Percentiles rank a stretch among this genome's conserved stretches.
Conservation (phyloP, 2,329 filamentous ascomycete species). For the Waltergamsia citrina region DNA sequence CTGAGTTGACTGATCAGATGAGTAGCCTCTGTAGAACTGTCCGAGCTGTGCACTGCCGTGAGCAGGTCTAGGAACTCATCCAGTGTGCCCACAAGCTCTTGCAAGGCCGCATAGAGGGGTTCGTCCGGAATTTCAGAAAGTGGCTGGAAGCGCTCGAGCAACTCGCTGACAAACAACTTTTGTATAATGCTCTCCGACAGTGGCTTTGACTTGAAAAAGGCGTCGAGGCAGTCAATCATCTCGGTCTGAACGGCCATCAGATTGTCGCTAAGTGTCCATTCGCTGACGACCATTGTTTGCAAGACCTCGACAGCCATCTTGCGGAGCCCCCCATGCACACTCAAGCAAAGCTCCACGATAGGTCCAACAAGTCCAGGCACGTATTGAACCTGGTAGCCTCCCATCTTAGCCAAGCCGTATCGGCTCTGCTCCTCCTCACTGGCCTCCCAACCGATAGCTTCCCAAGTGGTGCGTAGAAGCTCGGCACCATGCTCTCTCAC, state of each 20-base stretch:
- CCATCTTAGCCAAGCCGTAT: constrained; percentile 76
- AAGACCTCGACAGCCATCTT: constrained; percentile 87
- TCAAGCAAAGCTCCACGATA: constrained; percentile 88
- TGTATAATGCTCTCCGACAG: constrained; percentile 83
- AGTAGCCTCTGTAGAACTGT: constrained; percentile 62
- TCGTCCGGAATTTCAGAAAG: constrained; percentile 60
- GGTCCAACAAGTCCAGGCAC: constrained; percentile 85
- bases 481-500: constrained; percentile 87
- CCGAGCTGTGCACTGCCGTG: constrained; percentile 77
- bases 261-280: constrained; percentile 94
- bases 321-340: constrained; percentile 85
- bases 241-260: constrained; percentile 87
- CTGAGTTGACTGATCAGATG: constrained; percentile 81
- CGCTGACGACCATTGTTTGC: constrained; percentile 96
- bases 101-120: constrained; percentile 65
- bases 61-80: constrained; percentile 88
- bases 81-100: constrained; percentile 71
- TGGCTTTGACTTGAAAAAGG: constrained; percentile 80
- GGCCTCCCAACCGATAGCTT: constrained; percentile 94
- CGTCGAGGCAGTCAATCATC: constrained; percentile 89
- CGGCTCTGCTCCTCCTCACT: constrained; percentile 66
- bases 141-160: constrained; percentile 70
- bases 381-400: constrained; percentile 97
- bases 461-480: constrained; percentile 77
- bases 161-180: constrained; percentile 83